These are phyloP conservation scores for Penicillium parvum DNA, from an alignment of 495 filamentous ascomycete genomes.

Conservation along the genomic window DNA sequence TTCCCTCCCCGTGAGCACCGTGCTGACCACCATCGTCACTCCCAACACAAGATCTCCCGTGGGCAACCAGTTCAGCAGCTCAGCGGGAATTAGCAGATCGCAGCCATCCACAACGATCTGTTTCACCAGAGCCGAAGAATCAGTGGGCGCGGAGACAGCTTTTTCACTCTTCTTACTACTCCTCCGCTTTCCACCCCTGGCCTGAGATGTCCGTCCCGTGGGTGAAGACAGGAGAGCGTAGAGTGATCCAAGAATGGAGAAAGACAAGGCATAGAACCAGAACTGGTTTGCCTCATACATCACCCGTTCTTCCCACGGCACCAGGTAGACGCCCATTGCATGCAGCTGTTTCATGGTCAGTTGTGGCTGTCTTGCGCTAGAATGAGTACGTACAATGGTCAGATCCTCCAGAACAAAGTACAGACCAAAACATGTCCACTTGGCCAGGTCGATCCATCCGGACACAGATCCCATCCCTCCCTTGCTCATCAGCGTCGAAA, in stretches of 20 bases:
- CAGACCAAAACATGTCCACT: conserved; percentile 37
- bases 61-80: conserved; percentile 51
- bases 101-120: conserved; percentile 49
- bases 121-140: conserved; percentile 18
- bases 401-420: conserved; percentile 40
- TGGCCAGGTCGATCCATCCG: conserved; percentile 26
- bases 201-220: neutral
- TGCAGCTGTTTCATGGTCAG: conserved; percentile 36
- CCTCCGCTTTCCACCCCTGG: conserved; percentile 6
- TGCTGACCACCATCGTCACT: conserved; percentile 52
- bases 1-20: conserved; percentile 50
- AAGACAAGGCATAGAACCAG: conserved; percentile 56
- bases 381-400: conserved; percentile 31
- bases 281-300: conserved; percentile 57
- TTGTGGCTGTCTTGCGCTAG: neutral
- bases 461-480: conserved; percentile 15
- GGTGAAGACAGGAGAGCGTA: conserved; percentile 18
- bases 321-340: conserved; percentile 39
- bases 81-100: conserved; percentile 54
- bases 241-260: conserved; percentile 28
- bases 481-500: conserved; percentile 28
- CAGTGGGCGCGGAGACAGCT: neutral
- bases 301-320: conserved; percentile 27
- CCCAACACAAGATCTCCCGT: conserved; percentile 43
- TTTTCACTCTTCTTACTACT: conserved; percentile 8